Evolutionary conservation across 2,329 filamentous ascomycete species (phyloP).

Genomic region (Aspergillus sp.): DNA sequence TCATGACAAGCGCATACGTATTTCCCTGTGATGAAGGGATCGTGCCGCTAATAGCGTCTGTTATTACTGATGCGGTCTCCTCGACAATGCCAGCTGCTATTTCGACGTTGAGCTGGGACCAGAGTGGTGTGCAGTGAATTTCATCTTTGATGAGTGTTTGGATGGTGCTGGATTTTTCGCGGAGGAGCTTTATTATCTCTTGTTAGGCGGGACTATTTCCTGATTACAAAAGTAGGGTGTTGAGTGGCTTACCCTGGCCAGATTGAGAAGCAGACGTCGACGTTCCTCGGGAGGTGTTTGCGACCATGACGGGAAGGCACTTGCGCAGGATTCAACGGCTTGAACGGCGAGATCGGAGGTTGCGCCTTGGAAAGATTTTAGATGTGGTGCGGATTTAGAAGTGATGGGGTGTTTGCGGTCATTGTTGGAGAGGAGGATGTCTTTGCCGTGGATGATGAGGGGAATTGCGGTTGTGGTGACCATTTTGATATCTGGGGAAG

Average conservation of each 20-base stretch:
- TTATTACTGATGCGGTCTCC: slow-evolving; percentile 19
- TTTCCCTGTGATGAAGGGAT: slow-evolving; percentile 54
- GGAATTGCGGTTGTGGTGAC: not conserved
- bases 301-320: slow-evolving; percentile 7
- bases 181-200: not conserved
- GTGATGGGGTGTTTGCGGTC: not conserved
- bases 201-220: not conserved
- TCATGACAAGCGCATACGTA: slow-evolving; percentile 61
- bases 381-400: not conserved
- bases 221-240: not conserved
- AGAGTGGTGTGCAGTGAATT: slow-evolving; percentile 3
- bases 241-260: not conserved
- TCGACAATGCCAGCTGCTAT: not conserved
- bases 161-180: not conserved
- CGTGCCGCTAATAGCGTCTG: not conserved
- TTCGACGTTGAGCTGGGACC: slow-evolving; percentile 5
- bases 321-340: slow-evolving; percentile 5
- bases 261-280: not conserved
- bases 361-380: slow-evolving; percentile 9
- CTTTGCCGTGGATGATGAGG: not conserved
- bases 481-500: not conserved
- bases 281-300: slow-evolving; percentile 1
- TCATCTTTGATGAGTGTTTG: slow-evolving; percentile 8
- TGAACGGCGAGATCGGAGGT: slow-evolving; percentile 8
- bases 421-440: not conserved